Evolutionary conservation across 495 filamentous ascomycete genomes (phyloP), one percentile per base, ranked within the genome.

Genomic region (Lophiostoma macrostomum): DNA sequence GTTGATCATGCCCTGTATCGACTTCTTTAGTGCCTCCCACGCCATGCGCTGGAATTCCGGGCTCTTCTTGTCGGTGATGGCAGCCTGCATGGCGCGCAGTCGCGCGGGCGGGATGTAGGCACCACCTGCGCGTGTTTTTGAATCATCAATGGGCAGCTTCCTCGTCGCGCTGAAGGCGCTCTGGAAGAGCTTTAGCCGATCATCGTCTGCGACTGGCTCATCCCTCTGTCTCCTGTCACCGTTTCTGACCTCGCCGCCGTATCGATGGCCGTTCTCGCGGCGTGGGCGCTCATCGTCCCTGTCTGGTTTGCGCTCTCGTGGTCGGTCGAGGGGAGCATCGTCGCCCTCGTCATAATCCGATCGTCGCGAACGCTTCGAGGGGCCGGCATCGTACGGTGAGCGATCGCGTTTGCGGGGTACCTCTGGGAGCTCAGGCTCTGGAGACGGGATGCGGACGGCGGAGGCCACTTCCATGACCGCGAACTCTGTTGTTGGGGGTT

Each of bases 21-120:
- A 91, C 75, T 99, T 99, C 74, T 99, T 99, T 65, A 97, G 69
- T 8, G 93, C 91, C 68, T 97, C 94, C 94, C 94, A 97, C 1
- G 91, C 90, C 88, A 99, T 93, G 42, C 94, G 86, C 75, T 99
- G 93, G 68, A 95, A 99, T 69, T 99, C 94, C 70, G 95, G 94
- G 69, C 84, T 93, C 36, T 72, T 82, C 75, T 94, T 95, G 70
- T 99, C 93, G 42, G 91, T 97, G 67, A 99, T 94, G 69, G 94
- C 87, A 28, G 91, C 87, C 69, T 99, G 93, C 50, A 99, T 77
- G 11, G 93, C 91, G 45, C 91, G 82, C 47, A 99, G 77, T 50
- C 88, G 78, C 30, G 91, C 91, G 3, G 93, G 93, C 7, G 94
- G 93, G 29, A 99, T 93, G 65, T 97, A 97, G 4, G 89, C 91